Evolutionary conservation across 2,329 filamentous ascomycete genomes (phyloP).

Genomic region (Aspergillus viridinutans): DNA sequence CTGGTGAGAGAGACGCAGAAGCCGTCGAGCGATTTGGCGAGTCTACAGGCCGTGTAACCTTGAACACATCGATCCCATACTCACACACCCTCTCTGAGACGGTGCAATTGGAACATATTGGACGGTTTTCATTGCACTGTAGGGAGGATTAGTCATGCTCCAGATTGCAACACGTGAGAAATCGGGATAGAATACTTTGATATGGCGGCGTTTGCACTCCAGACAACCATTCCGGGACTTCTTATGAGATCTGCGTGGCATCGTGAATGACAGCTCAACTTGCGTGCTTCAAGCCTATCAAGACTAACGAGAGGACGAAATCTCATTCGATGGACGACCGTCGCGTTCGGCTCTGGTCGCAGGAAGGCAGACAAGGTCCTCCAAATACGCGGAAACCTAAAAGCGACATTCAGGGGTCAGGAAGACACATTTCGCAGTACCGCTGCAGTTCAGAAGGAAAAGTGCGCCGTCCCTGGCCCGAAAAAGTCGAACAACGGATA

Average conservation of each 20-base stretch:
- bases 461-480: background rate
- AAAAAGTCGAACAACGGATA: background rate
- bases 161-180: background rate
- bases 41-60: background rate
- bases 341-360: background rate
- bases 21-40: background rate
- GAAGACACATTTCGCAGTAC: background rate
- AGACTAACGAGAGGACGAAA: background rate
- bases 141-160: background rate
- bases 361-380: background rate
- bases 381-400: background rate
- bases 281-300: background rate
- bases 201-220: conserved; percentile 37
- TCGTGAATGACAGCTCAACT: background rate
- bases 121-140: conserved; percentile 32
- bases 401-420: background rate
- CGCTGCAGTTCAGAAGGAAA: background rate
- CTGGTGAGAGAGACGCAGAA: background rate
- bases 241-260: conserved; percentile 28
- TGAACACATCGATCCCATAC: conserved; percentile 4
- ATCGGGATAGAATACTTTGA: conserved; percentile 27
- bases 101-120: conserved; percentile 32
- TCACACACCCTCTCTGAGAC: conserved; percentile 17
- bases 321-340: background rate
- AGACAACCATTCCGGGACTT: conserved; percentile 38